Base-by-base conservation (phyloP, 176 grass and related monocot genomes). In the Ampelocalamus luodianensis region DNA sequence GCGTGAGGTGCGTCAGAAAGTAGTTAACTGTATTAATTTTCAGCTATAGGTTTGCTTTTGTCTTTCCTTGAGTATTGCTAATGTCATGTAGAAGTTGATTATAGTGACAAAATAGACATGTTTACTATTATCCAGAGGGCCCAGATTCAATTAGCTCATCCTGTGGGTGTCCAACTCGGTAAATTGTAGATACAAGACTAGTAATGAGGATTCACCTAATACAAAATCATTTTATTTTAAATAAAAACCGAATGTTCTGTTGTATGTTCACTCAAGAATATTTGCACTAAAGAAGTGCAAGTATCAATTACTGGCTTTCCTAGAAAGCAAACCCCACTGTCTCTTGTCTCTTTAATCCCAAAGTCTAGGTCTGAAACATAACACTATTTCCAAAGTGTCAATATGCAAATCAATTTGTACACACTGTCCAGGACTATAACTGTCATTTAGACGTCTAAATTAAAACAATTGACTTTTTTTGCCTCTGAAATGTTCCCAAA, bases 1-100 rank as follows among this genome's bases (percentile, higher is more conserved):
- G 94, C 27, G 91, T 93, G 62, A 93, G 94, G 94, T 96, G 38
- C 27, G 76, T 85, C 45, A 56, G 6, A 24, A 77, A 65, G 6
- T 45, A 56, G 3, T 74, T 32, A 42, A 48, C 40, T 49, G 14
- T 44, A 59, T 59, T 79, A 10, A 39, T 71, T 63, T 62, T 49
- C 8, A 65, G 22, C 10, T 72, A 11, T 79, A 10, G 0, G 48
- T 40, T 75, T 76, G 4, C 29, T 29, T 37, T 75, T 70, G 10
- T 71, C 79, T 44, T 71, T 50, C 29, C 22, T 56, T 82, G 34
- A 10, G 42, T 22, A 43, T n/a, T 54, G 23, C 5, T 63, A 24
- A 12, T n/a, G 20, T 45, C 8, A 51, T 55, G 11, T 48, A 60
- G 32, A 87, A 54, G 16, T 65, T 77, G n/a, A 77, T 77, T 68